These are phyloP conservation scores for Zygosaccharomyces sapae DNA, from an alignment of 1,139 yeast species.

Conservation along the genomic window DNA sequence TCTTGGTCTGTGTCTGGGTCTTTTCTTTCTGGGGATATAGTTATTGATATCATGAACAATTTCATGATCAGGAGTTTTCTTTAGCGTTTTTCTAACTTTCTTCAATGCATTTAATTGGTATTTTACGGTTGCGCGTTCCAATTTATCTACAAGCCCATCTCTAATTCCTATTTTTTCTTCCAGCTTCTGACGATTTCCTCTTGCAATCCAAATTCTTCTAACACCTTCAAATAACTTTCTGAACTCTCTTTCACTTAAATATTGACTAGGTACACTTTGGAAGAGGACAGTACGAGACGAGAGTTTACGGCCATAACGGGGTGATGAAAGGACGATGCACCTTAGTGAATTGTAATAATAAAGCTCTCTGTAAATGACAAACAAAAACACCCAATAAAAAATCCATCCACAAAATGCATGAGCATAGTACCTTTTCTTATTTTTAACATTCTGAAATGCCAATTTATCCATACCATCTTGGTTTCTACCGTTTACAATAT, in stretches of 20 bases:
- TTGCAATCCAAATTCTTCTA: conserved; percentile 67
- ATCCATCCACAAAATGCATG: conserved; percentile 81
- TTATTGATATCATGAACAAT: conserved; percentile 51
- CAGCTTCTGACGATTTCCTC: conserved; percentile 55
- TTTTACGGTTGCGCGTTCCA: conserved; percentile 71
- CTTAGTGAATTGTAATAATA: conserved; percentile 74
- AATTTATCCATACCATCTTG: conserved; percentile 67
- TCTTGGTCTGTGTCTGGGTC: conserved; percentile 67
- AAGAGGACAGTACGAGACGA: conserved; percentile 77
- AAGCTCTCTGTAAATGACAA: conserved; percentile 75
- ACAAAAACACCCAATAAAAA: conserved; percentile 66
- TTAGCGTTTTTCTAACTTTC: conserved; percentile 56
- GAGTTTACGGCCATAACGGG: conserved; percentile 68
- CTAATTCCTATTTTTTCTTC: conserved; percentile 58
- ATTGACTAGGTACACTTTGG: conserved; percentile 71
- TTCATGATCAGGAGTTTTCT: conserved; percentile 37
- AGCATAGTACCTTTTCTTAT: conserved; percentile 66
- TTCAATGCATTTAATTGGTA: conserved; percentile 55
- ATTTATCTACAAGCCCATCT: conserved; percentile 52
- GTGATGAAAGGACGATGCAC: conserved; percentile 76
- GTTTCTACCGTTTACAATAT: conserved; percentile 57
- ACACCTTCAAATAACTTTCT: conserved; percentile 65
- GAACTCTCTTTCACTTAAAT: conserved; percentile 60
- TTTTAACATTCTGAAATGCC: conserved; percentile 66
- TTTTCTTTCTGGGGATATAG: conserved; percentile 72